phyloP scores from a whole-genome alignment of 2,329 filamentous ascomycete species.

The Diaporthe australafricana region DNA sequence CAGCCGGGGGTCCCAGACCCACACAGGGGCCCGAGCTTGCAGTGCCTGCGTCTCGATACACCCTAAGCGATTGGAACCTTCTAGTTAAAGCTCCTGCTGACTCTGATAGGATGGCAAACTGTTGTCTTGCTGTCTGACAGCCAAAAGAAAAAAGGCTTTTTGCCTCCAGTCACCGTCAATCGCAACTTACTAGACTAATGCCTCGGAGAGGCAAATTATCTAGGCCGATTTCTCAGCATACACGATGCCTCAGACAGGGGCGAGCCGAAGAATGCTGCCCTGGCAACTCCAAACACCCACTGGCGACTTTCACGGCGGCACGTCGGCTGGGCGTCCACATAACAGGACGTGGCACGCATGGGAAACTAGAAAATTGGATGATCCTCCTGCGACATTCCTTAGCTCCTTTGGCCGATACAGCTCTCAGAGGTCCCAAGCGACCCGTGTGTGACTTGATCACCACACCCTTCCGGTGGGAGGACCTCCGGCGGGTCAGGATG shows the following conservation, averaged over 20 bases:
- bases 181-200: not conserved
- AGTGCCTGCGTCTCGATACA: conserved; percentile 41
- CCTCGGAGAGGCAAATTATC: not conserved
- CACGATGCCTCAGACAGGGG: not conserved
- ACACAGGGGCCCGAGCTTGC: conserved; percentile 39
- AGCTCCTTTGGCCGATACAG: not conserved
- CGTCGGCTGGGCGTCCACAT: not conserved
- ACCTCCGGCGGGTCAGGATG: not conserved
- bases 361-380: not conserved
- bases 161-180: not conserved
- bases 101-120: conserved; percentile 9
- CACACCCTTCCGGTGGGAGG: not conserved
- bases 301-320: not conserved
- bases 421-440: not conserved
- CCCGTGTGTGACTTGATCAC: not conserved
- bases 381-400: not conserved
- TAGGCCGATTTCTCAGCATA: conserved; percentile 14
- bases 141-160: not conserved
- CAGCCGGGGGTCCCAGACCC: conserved; percentile 28
- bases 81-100: not conserved
- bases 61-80: conserved; percentile 37
- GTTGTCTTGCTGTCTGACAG: not conserved
- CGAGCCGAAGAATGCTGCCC: not conserved
- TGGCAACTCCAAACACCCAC: not conserved
- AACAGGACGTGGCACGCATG: not conserved